Evolutionary conservation across 768 basidiomycete genomes (phyloP).

Genomic region (Panus rudis): DNA sequence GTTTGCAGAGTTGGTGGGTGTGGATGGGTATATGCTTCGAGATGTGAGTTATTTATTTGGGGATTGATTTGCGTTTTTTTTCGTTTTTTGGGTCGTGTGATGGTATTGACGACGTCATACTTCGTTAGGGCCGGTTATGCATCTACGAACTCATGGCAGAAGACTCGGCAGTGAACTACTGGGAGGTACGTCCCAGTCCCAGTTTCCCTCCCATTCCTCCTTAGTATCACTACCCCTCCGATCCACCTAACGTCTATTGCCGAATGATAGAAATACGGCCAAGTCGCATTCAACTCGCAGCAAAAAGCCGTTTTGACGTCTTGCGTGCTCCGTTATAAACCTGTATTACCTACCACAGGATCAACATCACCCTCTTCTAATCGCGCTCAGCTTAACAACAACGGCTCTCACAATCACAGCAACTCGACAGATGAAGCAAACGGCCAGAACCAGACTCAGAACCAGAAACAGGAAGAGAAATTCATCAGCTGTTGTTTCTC

Average conservation of each 20-base stretch:
- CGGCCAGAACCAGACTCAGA: constrained; percentile 17
- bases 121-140: constrained; percentile 70
- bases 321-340: constrained; percentile 80
- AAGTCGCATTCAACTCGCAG: constrained; percentile 84
- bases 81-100: neutral
- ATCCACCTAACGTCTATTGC: neutral
- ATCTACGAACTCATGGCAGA: constrained; percentile 99
- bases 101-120: neutral
- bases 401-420: too few relatives aligned
- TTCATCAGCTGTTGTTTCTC: constrained; percentile 86
- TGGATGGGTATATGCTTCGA: constrained; percentile 84
- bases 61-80: neutral
- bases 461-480: constrained; percentile 52
- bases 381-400: neutral
- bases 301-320: constrained; percentile 93
- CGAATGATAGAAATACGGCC: constrained; percentile 78
- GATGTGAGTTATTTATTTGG: constrained; percentile 58
- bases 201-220: neutral
- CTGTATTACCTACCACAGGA: constrained; percentile 40
- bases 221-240: neutral
- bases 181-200: constrained; percentile 67
- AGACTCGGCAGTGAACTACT: constrained; percentile 93
- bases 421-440: too few relatives aligned
- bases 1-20: constrained; percentile 84
- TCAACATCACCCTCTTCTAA: constrained; percentile 20